A percentile compares a stretch with the other conserved stretches of the same genome.
phyloP scores from a whole-genome alignment of 345 rosid genomes.

The Populus ilicifolia region DNA sequence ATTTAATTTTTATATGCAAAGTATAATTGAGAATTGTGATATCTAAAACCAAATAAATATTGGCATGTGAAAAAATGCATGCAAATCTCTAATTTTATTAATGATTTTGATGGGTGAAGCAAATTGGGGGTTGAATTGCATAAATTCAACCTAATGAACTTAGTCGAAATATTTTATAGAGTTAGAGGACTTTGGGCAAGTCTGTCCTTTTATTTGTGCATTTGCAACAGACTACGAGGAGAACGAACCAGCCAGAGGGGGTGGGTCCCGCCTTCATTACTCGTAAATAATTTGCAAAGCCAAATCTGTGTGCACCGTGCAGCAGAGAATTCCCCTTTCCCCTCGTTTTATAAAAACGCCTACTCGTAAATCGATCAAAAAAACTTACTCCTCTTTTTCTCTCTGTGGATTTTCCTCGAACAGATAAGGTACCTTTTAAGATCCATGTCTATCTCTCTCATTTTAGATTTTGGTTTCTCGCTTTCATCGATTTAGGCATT shows the following conservation, averaged over 20 bases:
- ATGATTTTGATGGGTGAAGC: too few species aligned
- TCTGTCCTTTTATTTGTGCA: not conserved
- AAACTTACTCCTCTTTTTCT: not conserved
- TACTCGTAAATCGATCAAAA: not conserved
- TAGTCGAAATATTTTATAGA: not conserved
- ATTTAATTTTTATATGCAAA: too few species aligned
- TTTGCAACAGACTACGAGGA: not conserved
- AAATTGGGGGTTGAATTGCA: not conserved
- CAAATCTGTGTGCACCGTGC: not conserved
- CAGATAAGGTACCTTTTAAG: slow-evolving; percentile 4
- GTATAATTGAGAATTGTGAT: too few species aligned
- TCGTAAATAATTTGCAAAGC: not conserved
- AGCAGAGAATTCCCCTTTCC: not conserved
- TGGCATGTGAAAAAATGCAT: too few species aligned
- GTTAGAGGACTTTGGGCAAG: not conserved
- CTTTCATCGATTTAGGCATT: not conserved
- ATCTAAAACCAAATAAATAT: too few species aligned
- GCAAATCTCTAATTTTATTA: too few species aligned
- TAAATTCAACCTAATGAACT: not conserved
- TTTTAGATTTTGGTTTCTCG: not conserved
- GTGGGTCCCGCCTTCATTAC: not conserved
- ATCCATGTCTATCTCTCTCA: not conserved
- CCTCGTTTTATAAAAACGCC: not conserved
- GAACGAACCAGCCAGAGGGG: not conserved
- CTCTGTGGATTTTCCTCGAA: not conserved